These are phyloP conservation scores for Alisma plantagoaquatica DNA, from an alignment of 106 monocot species.

Conservation along the genomic window DNA sequence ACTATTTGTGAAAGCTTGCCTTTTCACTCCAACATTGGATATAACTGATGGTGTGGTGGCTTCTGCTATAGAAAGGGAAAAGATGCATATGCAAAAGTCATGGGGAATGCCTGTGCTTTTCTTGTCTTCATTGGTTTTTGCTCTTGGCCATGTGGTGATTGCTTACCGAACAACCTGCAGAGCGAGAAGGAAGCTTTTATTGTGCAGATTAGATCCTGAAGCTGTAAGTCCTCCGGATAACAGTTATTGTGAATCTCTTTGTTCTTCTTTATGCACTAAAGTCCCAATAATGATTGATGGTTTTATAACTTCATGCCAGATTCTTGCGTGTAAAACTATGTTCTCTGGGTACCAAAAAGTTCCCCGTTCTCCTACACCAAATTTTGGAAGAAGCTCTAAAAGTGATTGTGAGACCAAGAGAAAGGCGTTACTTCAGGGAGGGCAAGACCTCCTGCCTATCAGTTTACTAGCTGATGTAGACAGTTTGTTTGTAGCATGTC, in stretches of 20 bases:
- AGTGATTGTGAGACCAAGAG: constrained; percentile 41
- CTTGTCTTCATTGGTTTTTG: constrained; percentile 77
- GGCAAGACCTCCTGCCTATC: constrained; percentile 44
- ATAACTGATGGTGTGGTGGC: constrained; percentile 25
- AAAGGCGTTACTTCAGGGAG: constrained; percentile 24
- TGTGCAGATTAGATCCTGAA: constrained; percentile 62
- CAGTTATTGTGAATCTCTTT: neutral
- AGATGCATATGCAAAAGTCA: constrained; percentile 39
- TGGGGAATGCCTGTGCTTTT: constrained; percentile 75
- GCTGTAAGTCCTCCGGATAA: constrained; percentile 29
- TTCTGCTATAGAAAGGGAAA: constrained; percentile 22
- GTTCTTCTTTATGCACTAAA: neutral
- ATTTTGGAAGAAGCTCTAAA: constrained; percentile 34
- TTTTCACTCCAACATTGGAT: constrained; percentile 37
- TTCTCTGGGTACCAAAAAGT: constrained; percentile 20
- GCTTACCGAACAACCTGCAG: constrained; percentile 70
- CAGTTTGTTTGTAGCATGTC: constrained; percentile 56
- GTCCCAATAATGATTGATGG: neutral
- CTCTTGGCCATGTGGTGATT: constrained; percentile 70
- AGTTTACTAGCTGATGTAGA: constrained; percentile 73
- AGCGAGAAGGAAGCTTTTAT: constrained; percentile 61
- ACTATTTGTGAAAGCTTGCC: constrained; percentile 49
- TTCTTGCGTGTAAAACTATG: constrained; percentile 40
- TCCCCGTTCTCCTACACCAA: constrained; percentile 53
- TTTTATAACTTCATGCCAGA: constrained; percentile 21